phyloP scores from a whole-genome alignment of 345 rosid genomes.

The Acer negundo region DNA sequence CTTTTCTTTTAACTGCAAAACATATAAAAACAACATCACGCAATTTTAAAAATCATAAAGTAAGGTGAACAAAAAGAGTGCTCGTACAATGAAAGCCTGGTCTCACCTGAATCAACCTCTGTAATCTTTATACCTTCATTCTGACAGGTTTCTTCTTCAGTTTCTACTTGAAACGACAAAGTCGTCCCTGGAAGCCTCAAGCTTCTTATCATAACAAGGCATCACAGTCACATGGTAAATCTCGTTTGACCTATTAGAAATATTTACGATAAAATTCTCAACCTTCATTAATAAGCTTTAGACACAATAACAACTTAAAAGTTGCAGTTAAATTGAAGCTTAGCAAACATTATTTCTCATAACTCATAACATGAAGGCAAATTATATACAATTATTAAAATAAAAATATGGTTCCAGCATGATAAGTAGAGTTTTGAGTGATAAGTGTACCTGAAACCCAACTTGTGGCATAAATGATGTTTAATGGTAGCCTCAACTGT shows the following conservation, averaged over 20 bases:
- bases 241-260: conserved; percentile 67
- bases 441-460: conserved; percentile 68
- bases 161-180: conserved; percentile 61
- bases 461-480: conserved; percentile 57
- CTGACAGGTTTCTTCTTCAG: conserved; percentile 28
- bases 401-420: background rate
- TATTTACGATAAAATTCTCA: conserved; percentile 21
- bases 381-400: background rate
- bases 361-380: background rate
- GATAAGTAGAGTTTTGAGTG: background rate
- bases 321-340: background rate
- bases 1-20: conserved; percentile 73
- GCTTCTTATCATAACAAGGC: conserved; percentile 99
- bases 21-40: background rate
- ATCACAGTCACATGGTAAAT: conserved; percentile 92
- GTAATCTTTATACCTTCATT: conserved; percentile 36
- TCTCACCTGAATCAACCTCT: conserved; percentile 93
- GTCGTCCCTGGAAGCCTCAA: conserved; percentile 90
- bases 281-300: background rate
- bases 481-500: conserved; percentile 83
- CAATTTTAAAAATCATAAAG: background rate
- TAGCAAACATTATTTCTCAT: background rate
- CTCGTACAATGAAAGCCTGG: conserved; percentile 7
- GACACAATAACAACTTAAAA: background rate
- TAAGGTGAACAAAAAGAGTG: conserved; percentile 6